These are phyloP conservation scores for Tricholoma flavovirens DNA, from an alignment of 768 basidiomycete genomes.

Conservation along the genomic window DNA sequence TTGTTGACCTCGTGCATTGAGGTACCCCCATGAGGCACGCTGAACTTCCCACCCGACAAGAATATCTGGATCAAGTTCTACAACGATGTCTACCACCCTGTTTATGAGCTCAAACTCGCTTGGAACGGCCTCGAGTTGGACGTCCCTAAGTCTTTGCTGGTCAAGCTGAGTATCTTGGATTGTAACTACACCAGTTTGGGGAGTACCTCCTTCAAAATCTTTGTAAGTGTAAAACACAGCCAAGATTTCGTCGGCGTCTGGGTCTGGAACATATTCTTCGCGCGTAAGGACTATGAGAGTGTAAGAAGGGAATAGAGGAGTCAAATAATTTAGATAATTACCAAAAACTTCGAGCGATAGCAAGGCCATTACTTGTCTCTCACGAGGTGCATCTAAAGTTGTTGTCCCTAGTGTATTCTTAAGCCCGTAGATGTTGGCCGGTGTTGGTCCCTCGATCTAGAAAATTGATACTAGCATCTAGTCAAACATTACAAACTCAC, in stretches of 20 bases:
- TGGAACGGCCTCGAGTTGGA: conserved; percentile 47
- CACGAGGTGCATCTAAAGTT: conserved; percentile 31
- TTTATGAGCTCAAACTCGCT: conserved; percentile 82
- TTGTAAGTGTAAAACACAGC: conserved; percentile 76
- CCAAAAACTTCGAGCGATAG: conserved; percentile 85
- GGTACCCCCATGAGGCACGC: conserved; percentile 84
- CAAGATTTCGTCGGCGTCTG: conserved; percentile 57
- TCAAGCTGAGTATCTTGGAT: conserved; percentile 37
- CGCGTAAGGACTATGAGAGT: conserved; percentile 50
- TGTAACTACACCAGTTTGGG: conserved; percentile 48
- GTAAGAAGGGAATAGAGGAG: not conserved
- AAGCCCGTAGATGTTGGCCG: conserved; percentile 62
- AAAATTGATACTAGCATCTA: not conserved
- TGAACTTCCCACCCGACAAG: conserved; percentile 92
- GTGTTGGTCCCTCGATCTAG: conserved; percentile 71
- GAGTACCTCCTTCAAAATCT: conserved; percentile 32
- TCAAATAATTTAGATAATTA: conserved; percentile 27
- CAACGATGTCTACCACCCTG: conserved; percentile 62
- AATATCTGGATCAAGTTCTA: conserved; percentile 85
- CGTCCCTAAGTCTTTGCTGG: conserved; percentile 35
- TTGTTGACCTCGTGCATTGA: conserved; percentile 56
- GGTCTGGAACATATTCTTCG: conserved; percentile 55
- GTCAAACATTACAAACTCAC: conserved; percentile 23
- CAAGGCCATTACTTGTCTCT: conserved; percentile 69
- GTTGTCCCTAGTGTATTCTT: conserved; percentile 43